These are phyloP conservation scores for Psophocarpus tetragonolobus DNA, from an alignment of 306 rosid genomes.

Conservation along the genomic window DNA sequence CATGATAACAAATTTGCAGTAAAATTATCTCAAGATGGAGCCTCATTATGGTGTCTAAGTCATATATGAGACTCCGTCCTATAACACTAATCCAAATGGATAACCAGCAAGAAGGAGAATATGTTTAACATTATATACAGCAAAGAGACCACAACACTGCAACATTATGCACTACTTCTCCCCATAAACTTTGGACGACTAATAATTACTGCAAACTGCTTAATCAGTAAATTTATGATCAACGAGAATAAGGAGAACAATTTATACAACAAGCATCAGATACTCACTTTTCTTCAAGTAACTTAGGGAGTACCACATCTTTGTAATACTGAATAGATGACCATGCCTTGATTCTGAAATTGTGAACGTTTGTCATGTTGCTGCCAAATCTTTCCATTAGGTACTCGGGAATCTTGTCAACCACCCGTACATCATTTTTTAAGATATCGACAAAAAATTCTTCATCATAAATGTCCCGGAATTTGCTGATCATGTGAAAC, in stretches of 20 bases:
- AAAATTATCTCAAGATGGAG: constrained; percentile 13
- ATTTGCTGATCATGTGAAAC: constrained; percentile 70
- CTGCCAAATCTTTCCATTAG: constrained; percentile 95
- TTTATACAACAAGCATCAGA: constrained; percentile 17
- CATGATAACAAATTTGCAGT: not conserved
- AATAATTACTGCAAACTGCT: constrained; percentile 28
- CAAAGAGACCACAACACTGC: constrained; percentile 14
- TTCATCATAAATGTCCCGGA: constrained; percentile 85
- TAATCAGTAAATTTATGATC: constrained; percentile 16
- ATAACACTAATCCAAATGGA: not conserved
- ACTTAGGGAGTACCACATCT: constrained; percentile 85
- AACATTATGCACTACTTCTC: not conserved
- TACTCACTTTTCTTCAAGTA: constrained; percentile 94
- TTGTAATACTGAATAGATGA: constrained; percentile 76
- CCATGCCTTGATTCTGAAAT: constrained; percentile 97
- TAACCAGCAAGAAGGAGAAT: not conserved
- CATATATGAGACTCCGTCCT: not conserved
- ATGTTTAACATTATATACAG: constrained; percentile 2
- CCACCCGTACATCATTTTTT: constrained; percentile 82
- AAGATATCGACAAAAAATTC: constrained; percentile 69
- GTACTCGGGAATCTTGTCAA: constrained; percentile 77
- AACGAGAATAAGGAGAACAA: constrained; percentile 17
- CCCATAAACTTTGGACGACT: constrained; percentile 9
- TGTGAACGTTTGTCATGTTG: constrained; percentile 90
- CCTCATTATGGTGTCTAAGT: not conserved